phyloP scores from a whole-genome alignment of 2,329 filamentous ascomycete genomes.

The Sporothrix humicola region DNA sequence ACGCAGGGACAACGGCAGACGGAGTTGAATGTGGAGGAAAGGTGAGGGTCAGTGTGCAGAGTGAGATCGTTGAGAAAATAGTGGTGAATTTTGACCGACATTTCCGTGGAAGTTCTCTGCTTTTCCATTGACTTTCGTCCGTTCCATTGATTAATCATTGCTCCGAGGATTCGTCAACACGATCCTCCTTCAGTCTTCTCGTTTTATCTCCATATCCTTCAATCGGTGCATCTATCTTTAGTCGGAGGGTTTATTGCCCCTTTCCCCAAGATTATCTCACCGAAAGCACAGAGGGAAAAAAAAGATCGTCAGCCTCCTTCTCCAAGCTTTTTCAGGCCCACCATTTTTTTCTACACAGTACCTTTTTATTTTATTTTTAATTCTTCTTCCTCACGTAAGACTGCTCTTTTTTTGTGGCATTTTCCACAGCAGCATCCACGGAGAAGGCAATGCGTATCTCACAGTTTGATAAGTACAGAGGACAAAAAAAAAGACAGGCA shows the following conservation, averaged over 20 bases:
- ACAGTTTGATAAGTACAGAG: too few relatives aligned
- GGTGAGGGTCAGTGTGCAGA: not conserved
- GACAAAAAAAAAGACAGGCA: too few relatives aligned
- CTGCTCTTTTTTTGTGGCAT: not conserved
- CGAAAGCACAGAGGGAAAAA: not conserved
- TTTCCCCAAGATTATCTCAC: constrained; percentile 5
- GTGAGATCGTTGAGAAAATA: not conserved
- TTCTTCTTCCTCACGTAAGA: constrained; percentile 2
- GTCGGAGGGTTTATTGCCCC: constrained; percentile 24
- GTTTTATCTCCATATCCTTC: not conserved
- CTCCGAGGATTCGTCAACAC: not conserved
- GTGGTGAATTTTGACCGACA: not conserved
- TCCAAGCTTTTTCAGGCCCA: not conserved
- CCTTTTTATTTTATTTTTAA: not conserved
- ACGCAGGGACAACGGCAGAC: not conserved
- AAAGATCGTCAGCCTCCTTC: not conserved
- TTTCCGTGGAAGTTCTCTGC: not conserved
- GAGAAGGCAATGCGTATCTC: not conserved
- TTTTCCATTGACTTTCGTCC: not conserved
- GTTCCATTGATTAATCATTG: not conserved
- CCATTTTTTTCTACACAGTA: not conserved
- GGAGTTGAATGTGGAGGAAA: not conserved
- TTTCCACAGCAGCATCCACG: not conserved
- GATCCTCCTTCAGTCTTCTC: not conserved
- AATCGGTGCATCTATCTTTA: not conserved